phyloP scores from a whole-genome alignment of 495 filamentous ascomycete genomes.

The Aspergillus carlsbadensis region DNA sequence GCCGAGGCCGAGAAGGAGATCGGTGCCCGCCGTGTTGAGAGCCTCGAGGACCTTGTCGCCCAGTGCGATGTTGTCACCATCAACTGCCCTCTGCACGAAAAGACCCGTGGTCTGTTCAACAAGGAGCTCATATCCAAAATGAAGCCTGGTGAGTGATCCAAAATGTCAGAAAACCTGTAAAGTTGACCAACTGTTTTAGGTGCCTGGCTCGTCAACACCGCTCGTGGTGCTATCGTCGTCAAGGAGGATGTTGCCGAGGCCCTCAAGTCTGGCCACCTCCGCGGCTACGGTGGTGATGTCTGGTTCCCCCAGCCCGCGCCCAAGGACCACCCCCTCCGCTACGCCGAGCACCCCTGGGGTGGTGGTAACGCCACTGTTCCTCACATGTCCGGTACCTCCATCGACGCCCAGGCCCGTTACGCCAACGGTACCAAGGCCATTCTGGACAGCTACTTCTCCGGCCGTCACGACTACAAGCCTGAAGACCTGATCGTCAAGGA shows the following conservation, averaged over 20 bases:
- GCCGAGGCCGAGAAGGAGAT: conserved; percentile 93
- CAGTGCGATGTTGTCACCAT: conserved; percentile 99
- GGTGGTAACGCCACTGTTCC: conserved; percentile 98
- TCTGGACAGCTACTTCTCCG: conserved; percentile 85
- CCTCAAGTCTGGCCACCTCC: conserved; percentile 88
- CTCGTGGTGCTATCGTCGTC: conserved; percentile 96
- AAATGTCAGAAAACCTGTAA: neutral
- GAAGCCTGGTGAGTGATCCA: conserved; percentile 72
- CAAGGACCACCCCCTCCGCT: conserved; percentile 89
- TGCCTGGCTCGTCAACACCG: conserved; percentile 97
- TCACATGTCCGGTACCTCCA: conserved; percentile 96
- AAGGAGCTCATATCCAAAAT: conserved; percentile 99
- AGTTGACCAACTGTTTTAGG: conserved; percentile 42
- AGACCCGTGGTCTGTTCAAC: conserved; percentile 94
- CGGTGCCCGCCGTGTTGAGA: conserved; percentile 83
- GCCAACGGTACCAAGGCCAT: conserved; percentile 87
- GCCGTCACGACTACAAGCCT: conserved; percentile 79
- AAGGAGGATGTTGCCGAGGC: conserved; percentile 98
- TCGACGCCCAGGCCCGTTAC: conserved; percentile 96
- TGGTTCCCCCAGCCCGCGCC: conserved; percentile 94
- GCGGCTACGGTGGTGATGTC: conserved; percentile 95
- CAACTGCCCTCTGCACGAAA: conserved; percentile 99
- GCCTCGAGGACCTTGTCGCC: conserved; percentile 88
- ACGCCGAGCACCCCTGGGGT: conserved; percentile 90
- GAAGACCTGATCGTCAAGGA: conserved; percentile 90